Evolutionary conservation across 768 basidiomycete genomes (phyloP).

Genomic region (Lactarius psammicola): DNA sequence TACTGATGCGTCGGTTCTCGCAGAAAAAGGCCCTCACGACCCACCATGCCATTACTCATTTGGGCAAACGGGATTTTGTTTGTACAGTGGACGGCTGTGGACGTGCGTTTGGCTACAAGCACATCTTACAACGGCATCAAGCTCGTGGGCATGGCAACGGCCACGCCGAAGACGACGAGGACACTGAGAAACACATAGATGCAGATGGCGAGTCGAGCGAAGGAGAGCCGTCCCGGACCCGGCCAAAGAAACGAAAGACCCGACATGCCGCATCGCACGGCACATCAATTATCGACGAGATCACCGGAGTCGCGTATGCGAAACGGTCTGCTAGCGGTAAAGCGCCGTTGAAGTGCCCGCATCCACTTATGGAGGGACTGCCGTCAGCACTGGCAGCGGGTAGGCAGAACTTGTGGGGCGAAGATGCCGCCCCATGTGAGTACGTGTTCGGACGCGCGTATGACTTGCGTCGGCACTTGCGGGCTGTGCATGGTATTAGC

Average conservation of each 20-base stretch:
- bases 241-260: slow-evolving; percentile 12
- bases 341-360: slow-evolving; percentile 55
- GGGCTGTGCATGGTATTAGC: slow-evolving; percentile 60
- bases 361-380: slow-evolving; percentile 46
- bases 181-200: slow-evolving; percentile 42
- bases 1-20: slow-evolving; percentile 7
- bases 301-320: slow-evolving; percentile 67
- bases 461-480: slow-evolving; percentile 81
- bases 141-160: slow-evolving; percentile 44
- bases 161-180: slow-evolving; percentile 32
- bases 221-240: background rate
- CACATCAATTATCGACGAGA: slow-evolving; percentile 36
- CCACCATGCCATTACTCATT: slow-evolving; percentile 72
- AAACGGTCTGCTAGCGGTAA: slow-evolving; percentile 42
- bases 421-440: slow-evolving; percentile 43
- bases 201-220: slow-evolving; percentile 38
- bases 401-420: slow-evolving; percentile 13
- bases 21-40: slow-evolving; percentile 76
- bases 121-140: slow-evolving; percentile 76
- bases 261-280: background rate
- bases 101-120: slow-evolving; percentile 78
- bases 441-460: slow-evolving; percentile 82
- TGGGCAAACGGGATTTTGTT: slow-evolving; percentile 65
- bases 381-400: slow-evolving; percentile 2
- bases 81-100: slow-evolving; percentile 62